phyloP scores from a whole-genome alignment of 2,329 filamentous ascomycete species.

The Triangularia setosa region DNA sequence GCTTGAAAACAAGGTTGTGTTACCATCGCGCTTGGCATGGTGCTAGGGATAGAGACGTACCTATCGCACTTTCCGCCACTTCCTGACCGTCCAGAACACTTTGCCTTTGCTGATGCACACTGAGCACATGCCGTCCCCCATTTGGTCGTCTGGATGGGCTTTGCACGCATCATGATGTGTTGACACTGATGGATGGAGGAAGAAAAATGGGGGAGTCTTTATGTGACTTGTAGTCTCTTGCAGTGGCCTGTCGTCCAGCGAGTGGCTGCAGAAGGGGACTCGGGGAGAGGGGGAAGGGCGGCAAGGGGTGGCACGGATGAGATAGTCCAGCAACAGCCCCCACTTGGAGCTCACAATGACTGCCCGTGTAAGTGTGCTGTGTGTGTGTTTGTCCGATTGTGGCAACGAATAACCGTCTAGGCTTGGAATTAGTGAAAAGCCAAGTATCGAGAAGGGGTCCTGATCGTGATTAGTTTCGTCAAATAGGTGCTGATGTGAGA shows the following conservation, averaged over 20 bases:
- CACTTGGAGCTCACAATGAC: background rate
- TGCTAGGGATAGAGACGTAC: background rate
- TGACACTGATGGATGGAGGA: background rate
- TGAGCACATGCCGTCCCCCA: slow-evolving; percentile 23
- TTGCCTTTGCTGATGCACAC: slow-evolving; percentile 20
- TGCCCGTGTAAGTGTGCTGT: background rate
- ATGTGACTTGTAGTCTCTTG: background rate
- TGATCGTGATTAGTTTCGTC: background rate
- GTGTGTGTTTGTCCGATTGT: background rate
- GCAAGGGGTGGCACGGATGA: background rate
- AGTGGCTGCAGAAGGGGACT: background rate
- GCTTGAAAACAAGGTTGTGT: slow-evolving; percentile 4
- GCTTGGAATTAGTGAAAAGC: background rate
- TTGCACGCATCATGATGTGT: slow-evolving; percentile 12
- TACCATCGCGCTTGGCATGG: background rate
- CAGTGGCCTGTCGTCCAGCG: background rate
- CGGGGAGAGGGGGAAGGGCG: background rate
- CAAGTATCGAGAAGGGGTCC: too few species aligned
- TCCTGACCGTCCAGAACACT: slow-evolving; percentile 16
- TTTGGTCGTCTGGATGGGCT: slow-evolving; percentile 18
- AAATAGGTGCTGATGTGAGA: background rate
- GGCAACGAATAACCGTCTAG: background rate
- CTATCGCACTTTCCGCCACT: slow-evolving; percentile 16
- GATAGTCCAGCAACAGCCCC: background rate
- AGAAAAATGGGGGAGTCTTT: background rate